A percentile compares a stretch with the other conserved stretches of the same genome.
phyloP scores from a whole-genome alignment of 352 stramenopile species.

The Peronospora destructor region DNA sequence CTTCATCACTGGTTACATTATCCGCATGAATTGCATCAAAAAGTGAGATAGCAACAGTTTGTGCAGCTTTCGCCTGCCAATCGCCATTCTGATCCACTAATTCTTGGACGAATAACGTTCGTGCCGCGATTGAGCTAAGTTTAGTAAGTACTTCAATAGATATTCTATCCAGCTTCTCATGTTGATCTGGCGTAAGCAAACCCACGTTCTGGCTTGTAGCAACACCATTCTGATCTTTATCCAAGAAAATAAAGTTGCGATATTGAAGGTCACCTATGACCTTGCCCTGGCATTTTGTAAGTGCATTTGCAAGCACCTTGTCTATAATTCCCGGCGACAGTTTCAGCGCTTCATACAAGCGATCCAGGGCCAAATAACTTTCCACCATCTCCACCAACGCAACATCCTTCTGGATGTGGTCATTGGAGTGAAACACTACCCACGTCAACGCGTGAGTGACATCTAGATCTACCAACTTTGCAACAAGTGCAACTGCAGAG shows the following conservation, averaged over 20 bases:
- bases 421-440: constrained; percentile 54
- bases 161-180: constrained; percentile 26
- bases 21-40: constrained; percentile 9
- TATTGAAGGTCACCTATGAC: constrained; percentile 16
- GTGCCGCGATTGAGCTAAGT: constrained; percentile 15
- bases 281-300: constrained; percentile 8
- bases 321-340: constrained; percentile 19
- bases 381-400: constrained; percentile 33
- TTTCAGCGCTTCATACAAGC: constrained; percentile 39
- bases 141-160: constrained; percentile 17
- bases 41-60: constrained; percentile 27
- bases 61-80: constrained; percentile 21
- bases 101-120: constrained; percentile 13
- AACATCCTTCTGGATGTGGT: constrained; percentile 13
- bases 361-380: constrained; percentile 43
- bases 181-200: constrained; percentile 25
- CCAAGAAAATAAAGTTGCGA: constrained; percentile 36
- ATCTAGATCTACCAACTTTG: constrained; percentile 59
- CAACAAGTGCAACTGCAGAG: constrained; percentile 29
- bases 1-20: constrained; percentile 12
- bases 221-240: constrained; percentile 22
- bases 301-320: constrained; percentile 16
- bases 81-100: constrained; percentile 16
- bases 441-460: constrained; percentile 66
- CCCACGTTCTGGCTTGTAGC: constrained; percentile 5